Evolutionary conservation across 345 rosid species (phyloP).

Genomic region (Firmiana major): DNA sequence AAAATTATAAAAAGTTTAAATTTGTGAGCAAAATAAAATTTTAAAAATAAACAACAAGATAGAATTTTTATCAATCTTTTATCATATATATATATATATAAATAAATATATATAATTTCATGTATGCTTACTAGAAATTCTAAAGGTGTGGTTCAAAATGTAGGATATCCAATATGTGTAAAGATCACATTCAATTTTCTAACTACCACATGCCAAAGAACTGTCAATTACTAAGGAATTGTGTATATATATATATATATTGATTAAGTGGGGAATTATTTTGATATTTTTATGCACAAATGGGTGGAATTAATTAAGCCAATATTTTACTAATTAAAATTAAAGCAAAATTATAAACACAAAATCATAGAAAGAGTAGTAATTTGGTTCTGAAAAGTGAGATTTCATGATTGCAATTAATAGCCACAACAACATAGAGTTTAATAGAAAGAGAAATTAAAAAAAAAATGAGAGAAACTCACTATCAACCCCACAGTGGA

Average conservation of each 20-base stretch:
- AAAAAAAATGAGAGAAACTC: neutral
- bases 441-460: neutral
- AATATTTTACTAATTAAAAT: neutral
- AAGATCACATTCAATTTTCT: too few relatives aligned
- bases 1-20: neutral
- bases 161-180: neutral
- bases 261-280: neutral
- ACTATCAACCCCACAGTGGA: slow-evolving; percentile 23
- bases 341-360: neutral
- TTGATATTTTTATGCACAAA: neutral
- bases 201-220: too few relatives aligned
- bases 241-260: neutral
- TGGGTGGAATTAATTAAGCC: neutral
- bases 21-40: neutral
- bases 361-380: neutral
- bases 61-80: neutral
- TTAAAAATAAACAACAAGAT: neutral
- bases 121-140: neutral
- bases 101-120: neutral
- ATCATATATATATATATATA: neutral
- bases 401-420: neutral
- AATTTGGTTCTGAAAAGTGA: neutral
- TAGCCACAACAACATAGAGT: neutral
- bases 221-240: neutral
- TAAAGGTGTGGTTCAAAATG: neutral